These are phyloP conservation scores for Solidago caesia DNA, from an alignment of 129 eudicot genomes.

Conservation along the genomic window DNA sequence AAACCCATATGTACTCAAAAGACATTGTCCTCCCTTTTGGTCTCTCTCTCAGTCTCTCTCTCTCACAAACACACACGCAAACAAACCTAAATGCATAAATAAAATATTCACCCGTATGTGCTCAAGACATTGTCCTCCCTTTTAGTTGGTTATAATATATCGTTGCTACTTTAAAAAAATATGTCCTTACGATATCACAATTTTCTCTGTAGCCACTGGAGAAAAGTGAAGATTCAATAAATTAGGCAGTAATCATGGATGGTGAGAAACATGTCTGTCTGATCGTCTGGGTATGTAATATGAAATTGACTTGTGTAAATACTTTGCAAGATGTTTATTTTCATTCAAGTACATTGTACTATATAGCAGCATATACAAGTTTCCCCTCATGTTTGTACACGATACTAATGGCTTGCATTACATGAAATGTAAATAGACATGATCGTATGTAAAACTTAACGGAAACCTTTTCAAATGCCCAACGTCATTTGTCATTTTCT, in stretches of 20 bases:
- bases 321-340: conserved; percentile 16
- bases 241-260: conserved; percentile 31
- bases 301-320: conserved; percentile 20
- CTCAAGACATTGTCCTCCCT: not conserved
- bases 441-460: conserved; percentile 12
- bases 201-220: conserved; percentile 29
- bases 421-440: conserved; percentile 28
- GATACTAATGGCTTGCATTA: conserved; percentile 24
- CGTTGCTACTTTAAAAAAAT: not conserved
- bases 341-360: conserved; percentile 15
- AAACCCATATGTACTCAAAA: not conserved
- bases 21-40: no score
- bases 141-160: no score
- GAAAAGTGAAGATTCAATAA: conserved; percentile 26
- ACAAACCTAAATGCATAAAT: not conserved
- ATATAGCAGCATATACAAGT: not conserved
- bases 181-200: conserved; percentile 11
- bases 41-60: not conserved
- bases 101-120: not conserved
- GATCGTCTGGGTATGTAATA: conserved; percentile 17
- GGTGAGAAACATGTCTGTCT: conserved; percentile 22
- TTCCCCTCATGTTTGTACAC: no score
- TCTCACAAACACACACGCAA: not conserved
- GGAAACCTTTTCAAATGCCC: conserved; percentile 2
- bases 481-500: conserved; percentile 37